These are phyloP conservation scores for Plenodomus tracheiphilus DNA, from an alignment of 2,329 filamentous ascomycete species.

Conservation along the genomic window DNA sequence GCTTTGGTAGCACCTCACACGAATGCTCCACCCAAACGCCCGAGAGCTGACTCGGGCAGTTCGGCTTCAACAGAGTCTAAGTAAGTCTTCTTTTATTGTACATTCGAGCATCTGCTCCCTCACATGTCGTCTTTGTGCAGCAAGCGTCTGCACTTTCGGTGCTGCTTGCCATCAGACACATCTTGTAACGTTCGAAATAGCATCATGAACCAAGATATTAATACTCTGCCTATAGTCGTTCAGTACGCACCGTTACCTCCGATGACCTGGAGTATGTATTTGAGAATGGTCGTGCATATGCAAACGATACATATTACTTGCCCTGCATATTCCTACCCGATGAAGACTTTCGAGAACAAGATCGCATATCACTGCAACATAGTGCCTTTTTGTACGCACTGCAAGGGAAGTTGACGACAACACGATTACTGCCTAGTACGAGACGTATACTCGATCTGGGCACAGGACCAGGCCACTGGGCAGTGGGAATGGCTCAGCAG, in stretches of 20 bases:
- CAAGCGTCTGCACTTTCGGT: neutral
- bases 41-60: constrained; percentile 35
- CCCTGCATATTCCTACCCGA: constrained; percentile 52
- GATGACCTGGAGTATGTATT: constrained; percentile 60
- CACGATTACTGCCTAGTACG: constrained; percentile 26
- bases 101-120: constrained; percentile 1
- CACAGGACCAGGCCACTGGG: constrained; percentile 56
- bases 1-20: constrained; percentile 40
- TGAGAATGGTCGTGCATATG: constrained; percentile 64
- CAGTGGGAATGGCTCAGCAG: constrained; percentile 50
- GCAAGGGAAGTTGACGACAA: constrained; percentile 43
- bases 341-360: constrained; percentile 64
- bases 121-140: neutral
- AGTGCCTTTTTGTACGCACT: constrained; percentile 60
- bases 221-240: constrained; percentile 24
- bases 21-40: constrained; percentile 38
- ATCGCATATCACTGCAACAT: constrained; percentile 63
- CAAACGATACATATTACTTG: constrained; percentile 66
- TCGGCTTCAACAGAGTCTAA: constrained; percentile 39
- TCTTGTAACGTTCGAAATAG: neutral
- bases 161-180: neutral
- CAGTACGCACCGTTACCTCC: constrained; percentile 43
- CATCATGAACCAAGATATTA: neutral
- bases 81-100: constrained; percentile 25
- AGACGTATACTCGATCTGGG: constrained; percentile 48